Conservation (phyloP, 345 rosid genomes). For the Moringa oleifera region DNA sequence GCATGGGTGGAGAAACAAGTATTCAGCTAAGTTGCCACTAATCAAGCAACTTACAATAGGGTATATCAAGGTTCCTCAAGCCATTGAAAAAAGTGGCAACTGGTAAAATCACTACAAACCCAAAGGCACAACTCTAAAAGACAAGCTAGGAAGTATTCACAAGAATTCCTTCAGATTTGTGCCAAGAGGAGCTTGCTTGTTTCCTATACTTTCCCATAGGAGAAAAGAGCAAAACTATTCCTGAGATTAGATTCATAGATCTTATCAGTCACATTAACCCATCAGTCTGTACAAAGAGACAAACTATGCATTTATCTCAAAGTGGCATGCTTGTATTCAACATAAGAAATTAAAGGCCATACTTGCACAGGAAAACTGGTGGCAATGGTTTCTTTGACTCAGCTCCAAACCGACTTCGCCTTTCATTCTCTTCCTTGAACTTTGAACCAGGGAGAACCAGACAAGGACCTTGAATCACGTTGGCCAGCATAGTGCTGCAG, state of each 20-base stretch:
- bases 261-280: not conserved
- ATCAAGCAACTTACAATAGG: not conserved
- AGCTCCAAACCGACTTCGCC: conserved; percentile 29
- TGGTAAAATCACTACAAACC: not conserved
- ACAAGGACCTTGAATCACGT: conserved; percentile 55
- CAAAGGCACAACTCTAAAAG: not conserved
- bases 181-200: not conserved
- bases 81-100: not conserved
- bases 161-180: not conserved
- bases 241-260: not conserved
- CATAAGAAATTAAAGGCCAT: conserved; percentile 18
- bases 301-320: too few species aligned
- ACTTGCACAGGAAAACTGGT: conserved; percentile 60
- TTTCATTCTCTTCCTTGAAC: conserved; percentile 45
- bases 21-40: not conserved
- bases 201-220: not conserved
- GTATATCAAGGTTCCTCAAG: not conserved
- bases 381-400: conserved; percentile 27
- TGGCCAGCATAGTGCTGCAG: conserved; percentile 39
- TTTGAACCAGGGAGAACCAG: conserved; percentile 48
- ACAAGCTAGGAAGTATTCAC: not conserved
- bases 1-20: not conserved
- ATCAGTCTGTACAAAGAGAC: not conserved
- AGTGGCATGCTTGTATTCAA: not conserved
- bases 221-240: not conserved